phyloP scores from a whole-genome alignment of 371 early-diverging fungal genomes.

The Fennellomyces sp. region DNA sequence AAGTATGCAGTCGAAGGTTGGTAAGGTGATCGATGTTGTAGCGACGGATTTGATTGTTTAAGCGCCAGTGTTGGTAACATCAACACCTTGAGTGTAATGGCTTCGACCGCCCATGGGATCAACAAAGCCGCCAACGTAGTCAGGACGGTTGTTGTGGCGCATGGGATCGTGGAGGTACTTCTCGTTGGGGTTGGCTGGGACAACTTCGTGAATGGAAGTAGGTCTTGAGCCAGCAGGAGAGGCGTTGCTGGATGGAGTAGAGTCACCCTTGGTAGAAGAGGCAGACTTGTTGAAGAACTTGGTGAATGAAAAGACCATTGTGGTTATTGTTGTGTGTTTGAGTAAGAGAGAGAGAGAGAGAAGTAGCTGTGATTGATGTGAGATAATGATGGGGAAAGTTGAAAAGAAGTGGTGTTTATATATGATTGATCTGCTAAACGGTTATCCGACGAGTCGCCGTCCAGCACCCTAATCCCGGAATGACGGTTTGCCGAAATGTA shows the following conservation, averaged over 20 bases:
- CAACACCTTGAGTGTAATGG: slow-evolving; percentile 19
- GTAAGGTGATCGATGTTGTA: not conserved
- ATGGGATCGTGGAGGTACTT: slow-evolving; percentile 42
- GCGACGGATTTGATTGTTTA: slow-evolving; percentile 8
- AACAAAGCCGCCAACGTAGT: slow-evolving; percentile 31
- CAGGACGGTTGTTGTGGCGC: slow-evolving; percentile 37
- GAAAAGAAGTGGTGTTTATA: not conserved
- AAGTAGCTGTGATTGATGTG: not conserved
- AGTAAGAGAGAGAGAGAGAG: not conserved
- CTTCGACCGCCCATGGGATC: slow-evolving; percentile 47
- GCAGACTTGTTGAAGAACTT: slow-evolving; percentile 6
- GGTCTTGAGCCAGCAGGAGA: slow-evolving; percentile 7
- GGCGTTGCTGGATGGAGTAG: slow-evolving; percentile 4
- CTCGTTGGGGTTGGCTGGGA: slow-evolving; percentile 6
- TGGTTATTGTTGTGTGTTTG: not conserved
- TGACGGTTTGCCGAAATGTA: not conserved
- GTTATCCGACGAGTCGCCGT: slow-evolving; percentile 12
- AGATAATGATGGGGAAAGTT: not conserved
- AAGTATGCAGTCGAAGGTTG: not conserved
- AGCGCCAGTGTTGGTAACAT: slow-evolving; percentile 35
- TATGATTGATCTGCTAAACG: slow-evolving; percentile 5
- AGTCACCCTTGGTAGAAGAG: slow-evolving; percentile 1
- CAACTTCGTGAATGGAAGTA: not conserved
- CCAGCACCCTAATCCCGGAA: not conserved
- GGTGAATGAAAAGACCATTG: slow-evolving; percentile 11